Evolutionary conservation across 306 rosid genomes (phyloP), one percentile per base, ranked within the genome.

Genomic region (Phaseolus lunatus): DNA sequence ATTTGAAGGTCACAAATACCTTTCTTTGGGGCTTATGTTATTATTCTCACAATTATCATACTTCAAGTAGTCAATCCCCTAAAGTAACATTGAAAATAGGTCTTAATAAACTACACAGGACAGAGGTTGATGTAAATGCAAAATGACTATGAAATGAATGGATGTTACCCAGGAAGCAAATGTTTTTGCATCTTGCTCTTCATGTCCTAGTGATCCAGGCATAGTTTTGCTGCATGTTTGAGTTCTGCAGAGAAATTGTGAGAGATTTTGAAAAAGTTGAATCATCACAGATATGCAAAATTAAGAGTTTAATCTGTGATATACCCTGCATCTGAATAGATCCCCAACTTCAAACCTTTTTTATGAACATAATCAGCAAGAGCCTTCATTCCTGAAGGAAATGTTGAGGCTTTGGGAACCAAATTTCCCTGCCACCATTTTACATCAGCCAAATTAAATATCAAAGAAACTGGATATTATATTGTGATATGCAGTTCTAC

Each of bases 311-410:
- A 59, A 61, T 45, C 27, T 35, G 12, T 76, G 44, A 72, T 82
- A 72, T 86, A 90, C 96, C 97, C 97, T 14, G 96, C 93, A 86
- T 90, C 93, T 27, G 97, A 92, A 70, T 92, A 90, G 16, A 92
- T 87, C 53, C 96, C 97, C 61, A 92, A 77, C 80, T 90, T 90
- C 29, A 92, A 79, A 54, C 92, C 97, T 74, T 86, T 90, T 65
- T 78, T 48, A 29, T 92, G 97, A 43, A 92, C 96, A 83, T 92
- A 90, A 71, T 92, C 91, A 49, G 92, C 92, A 9, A 92, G 67
- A 75, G 90, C 90, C 81, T 87, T 85, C 1, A 92, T 90, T 78
- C 97, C 93, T 35, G 93, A 90, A 19, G 93, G 96, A 72, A 92
- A 92, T 37, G 90, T 84, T 76, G 92, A 81, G 43, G 83, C 78